phyloP scores from a whole-genome alignment of 352 stramenopile genomes.

The Pythium myriotylum region DNA sequence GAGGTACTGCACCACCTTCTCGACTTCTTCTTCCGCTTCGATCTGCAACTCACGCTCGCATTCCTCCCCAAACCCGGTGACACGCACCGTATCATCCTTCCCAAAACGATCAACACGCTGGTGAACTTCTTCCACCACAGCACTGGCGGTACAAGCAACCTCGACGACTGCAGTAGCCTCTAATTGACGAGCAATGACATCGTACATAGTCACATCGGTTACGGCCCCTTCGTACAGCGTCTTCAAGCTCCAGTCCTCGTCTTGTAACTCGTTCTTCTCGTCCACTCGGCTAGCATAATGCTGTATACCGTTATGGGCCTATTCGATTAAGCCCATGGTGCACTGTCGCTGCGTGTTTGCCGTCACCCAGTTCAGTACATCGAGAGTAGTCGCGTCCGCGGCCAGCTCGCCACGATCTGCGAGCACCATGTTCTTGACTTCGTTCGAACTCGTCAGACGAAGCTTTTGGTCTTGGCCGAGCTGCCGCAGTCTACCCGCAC shows the following conservation, averaged over 20 bases:
- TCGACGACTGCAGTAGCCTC: background rate
- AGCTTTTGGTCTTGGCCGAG: slow-evolving; percentile 74
- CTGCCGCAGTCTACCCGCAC: slow-evolving; percentile 81
- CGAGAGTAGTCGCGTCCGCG: background rate
- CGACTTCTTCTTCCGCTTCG: slow-evolving; percentile 42
- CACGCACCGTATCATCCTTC: slow-evolving; percentile 38
- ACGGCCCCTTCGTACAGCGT: background rate
- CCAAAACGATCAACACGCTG: slow-evolving; percentile 23
- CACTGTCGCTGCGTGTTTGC: slow-evolving; percentile 77
- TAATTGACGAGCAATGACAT: background rate
- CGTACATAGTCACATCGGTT: background rate
- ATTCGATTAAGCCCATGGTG: slow-evolving; percentile 64
- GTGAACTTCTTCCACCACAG: too few species aligned
- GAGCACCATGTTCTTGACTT: slow-evolving; percentile 61
- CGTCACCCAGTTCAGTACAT: slow-evolving; percentile 83
- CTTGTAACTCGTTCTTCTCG: slow-evolving; percentile 30
- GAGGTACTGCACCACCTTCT: slow-evolving; percentile 9
- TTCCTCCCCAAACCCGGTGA: slow-evolving; percentile 44
- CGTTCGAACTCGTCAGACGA: slow-evolving; percentile 61
- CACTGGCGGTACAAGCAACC: too few species aligned
- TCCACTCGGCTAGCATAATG: slow-evolving; percentile 37
- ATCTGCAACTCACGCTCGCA: slow-evolving; percentile 60
- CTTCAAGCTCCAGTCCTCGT: slow-evolving; percentile 25
- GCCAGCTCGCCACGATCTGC: background rate
- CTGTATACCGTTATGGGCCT: slow-evolving; percentile 76